Base-by-base conservation (phyloP, 768 basidiomycete genomes). In the Chlorophyllum brunneum region DNA sequence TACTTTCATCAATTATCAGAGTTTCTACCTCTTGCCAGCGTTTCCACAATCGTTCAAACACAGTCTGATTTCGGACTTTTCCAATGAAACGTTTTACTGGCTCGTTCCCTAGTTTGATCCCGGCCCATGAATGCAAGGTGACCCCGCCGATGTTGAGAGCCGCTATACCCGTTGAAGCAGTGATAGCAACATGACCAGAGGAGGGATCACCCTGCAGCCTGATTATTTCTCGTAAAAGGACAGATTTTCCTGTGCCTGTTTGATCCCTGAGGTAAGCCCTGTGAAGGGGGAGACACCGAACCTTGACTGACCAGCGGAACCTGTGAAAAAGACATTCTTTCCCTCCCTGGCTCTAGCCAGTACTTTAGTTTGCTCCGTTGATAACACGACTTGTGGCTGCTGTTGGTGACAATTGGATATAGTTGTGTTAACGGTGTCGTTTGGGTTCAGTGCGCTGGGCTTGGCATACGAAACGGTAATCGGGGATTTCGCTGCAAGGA, bases 1-100 rank as follows among this genome's bases (percentile, higher is more conserved):
- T 63, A 90, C 92, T 81, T 70, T 95, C 92, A 60, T 95, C 92
- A 43, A 95, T 80, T 58, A 95, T 84, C 22, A 95, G 73, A 3
- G 84, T 82, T 51, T 71, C 61, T 0, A 82, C 82, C 9, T 63
- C 59, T 53, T 66, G 67, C 92, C 92, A 94, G 33, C 88, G 78
- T 2, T 72, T 63, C 16, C 79, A 66, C n/a, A 80, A 70, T 30
- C 48, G 62, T 36, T 54, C 56, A 23, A 70, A 68, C 41, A 69
- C 71, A 15, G 61, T 56, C 49, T 76, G 71, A 4, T 72, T 70
- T 10, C 71, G 64, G 49, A 84, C 73, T 64, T 84, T 89, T 0
- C 72, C 75, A 10, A 77, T 72, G 8, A 88, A 68, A 16, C 70
- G 69, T 31, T 80, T 71, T 5, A 73, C 74, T 11, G 69, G 52